These are phyloP conservation scores for Trypanosoma lewisi DNA, from an alignment of 208 protist species.

Conservation along the genomic window DNA sequence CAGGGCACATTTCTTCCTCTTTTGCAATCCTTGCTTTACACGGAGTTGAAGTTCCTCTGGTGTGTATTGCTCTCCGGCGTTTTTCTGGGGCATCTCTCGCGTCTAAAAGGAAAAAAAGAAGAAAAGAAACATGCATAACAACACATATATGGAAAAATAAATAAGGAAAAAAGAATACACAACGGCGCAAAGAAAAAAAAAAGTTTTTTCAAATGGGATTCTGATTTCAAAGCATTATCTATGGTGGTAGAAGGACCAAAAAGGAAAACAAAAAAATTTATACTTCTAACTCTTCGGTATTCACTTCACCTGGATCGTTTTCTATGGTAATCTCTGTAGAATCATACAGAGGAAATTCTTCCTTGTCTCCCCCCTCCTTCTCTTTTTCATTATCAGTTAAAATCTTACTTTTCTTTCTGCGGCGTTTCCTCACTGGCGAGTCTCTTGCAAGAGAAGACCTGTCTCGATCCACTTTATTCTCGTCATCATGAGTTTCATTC, in stretches of 20 bases:
- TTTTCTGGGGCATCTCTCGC: conserved; percentile 14
- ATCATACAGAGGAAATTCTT: not conserved
- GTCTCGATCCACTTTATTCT: conserved; percentile 4
- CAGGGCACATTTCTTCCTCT: conserved; percentile 88
- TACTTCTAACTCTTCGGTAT: not conserved
- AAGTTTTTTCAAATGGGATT: not conserved
- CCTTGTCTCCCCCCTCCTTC: conserved; percentile 4
- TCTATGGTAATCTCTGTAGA: conserved; percentile 3
- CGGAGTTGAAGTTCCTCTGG: conserved; percentile 71
- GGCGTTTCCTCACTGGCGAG: conserved; percentile 9
- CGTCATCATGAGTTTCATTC: conserved; percentile 12
- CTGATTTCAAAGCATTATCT: not conserved
- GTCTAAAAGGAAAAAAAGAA: not conserved
- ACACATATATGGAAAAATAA: not conserved
- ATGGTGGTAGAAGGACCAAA: not conserved
- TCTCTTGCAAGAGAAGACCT: not conserved
- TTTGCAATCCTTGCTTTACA: conserved; percentile 89
- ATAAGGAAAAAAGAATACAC: not conserved
- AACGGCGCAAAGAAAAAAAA: not conserved
- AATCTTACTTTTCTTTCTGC: conserved; percentile 19
- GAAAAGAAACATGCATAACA: not conserved
- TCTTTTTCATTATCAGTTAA: conserved; percentile 18
- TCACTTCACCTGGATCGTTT: not conserved
- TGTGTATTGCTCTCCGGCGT: conserved; percentile 39
- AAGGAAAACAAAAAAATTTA: conserved; percentile 9